These are phyloP conservation scores for Lepidium campestre DNA, from an alignment of 441 rosid species.

Conservation along the genomic window DNA sequence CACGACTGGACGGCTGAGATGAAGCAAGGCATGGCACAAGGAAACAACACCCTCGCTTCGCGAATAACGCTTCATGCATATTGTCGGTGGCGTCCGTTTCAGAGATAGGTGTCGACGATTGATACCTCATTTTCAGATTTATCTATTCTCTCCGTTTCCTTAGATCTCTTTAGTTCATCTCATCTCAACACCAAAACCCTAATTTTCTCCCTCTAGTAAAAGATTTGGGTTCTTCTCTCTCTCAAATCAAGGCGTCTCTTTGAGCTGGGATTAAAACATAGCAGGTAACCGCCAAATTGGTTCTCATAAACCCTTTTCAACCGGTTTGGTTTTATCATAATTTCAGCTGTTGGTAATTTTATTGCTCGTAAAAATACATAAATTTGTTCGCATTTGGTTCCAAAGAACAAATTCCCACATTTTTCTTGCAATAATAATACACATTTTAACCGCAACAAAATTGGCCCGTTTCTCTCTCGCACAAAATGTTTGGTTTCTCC, in stretches of 20 bases:
- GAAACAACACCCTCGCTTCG: slow-evolving; percentile 46
- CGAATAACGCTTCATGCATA: slow-evolving; percentile 27
- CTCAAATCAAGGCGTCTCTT: background rate
- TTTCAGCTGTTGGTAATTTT: background rate
- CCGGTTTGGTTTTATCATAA: background rate
- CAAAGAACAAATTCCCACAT: background rate
- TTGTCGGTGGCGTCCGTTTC: slow-evolving; percentile 21
- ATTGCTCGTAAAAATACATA: background rate
- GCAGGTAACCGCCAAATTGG: background rate
- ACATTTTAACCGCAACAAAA: background rate
- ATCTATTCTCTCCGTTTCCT: background rate
- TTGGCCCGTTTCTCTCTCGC: background rate
- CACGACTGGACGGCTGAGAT: slow-evolving; percentile 3
- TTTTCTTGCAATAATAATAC: background rate
- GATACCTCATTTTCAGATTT: slow-evolving; percentile 5
- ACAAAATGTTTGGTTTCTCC: background rate
- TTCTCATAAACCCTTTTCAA: background rate
- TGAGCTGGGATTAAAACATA: slow-evolving; percentile 7
- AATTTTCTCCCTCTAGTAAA: background rate
- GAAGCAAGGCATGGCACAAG: slow-evolving; percentile 34
- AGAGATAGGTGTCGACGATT: background rate
- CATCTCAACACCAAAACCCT: slow-evolving; percentile 18
- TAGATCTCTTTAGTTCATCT: slow-evolving; percentile 11
- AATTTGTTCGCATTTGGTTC: background rate
- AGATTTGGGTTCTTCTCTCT: background rate